Evolutionary conservation across 176 grass and related monocot species (phyloP), one percentile per base, ranked within the genome.

Genomic region (Raddia distichophylla): DNA sequence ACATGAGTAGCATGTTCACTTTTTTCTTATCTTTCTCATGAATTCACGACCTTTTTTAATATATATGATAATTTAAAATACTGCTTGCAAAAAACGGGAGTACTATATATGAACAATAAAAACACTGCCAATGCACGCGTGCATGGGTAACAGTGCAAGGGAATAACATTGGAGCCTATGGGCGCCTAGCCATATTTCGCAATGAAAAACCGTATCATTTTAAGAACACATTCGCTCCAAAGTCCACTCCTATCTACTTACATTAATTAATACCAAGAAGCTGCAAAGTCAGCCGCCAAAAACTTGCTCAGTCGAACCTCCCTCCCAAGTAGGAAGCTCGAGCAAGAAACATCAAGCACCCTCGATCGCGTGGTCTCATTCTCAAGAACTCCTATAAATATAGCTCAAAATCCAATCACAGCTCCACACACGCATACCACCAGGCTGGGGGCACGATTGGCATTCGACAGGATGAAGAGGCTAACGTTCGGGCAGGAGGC

Each of bases 401-500:
- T 82, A 73, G 46, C 7, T 62, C 1, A 3, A 46, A 49, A 15
- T 35, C 20, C 22, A 40, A 33, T 44, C 33, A 8, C 59, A 51
- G 6, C 6, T 18, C 13, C 13, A 6, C 13, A 10, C 65, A 63
- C 5, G 10, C 42, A 40, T 40, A 47, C 9, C 5, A 6, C 0
- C 13, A 17, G 52, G 14, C 52, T 17, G 51, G 51, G 51, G 37
- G 37, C 37, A 40, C 3, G 37, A 27, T 27, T 27, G 37, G 37
- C 37, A 40, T 5, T 40, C 1, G 13, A 46, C 17, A 46, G 48
- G 20, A 80, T 82, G 84, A 81, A 84, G 75, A 58, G 87, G 58
- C 42, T 85, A 48, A 64, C 77, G 7, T 89, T 85, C 6, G 82
- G 71, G 9, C 40, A 64, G 0, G 71, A 85, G 10, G 72, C 66